Conservation (phyloP, 1,139 yeast genomes). For the Candida tetrigidarum region DNA sequence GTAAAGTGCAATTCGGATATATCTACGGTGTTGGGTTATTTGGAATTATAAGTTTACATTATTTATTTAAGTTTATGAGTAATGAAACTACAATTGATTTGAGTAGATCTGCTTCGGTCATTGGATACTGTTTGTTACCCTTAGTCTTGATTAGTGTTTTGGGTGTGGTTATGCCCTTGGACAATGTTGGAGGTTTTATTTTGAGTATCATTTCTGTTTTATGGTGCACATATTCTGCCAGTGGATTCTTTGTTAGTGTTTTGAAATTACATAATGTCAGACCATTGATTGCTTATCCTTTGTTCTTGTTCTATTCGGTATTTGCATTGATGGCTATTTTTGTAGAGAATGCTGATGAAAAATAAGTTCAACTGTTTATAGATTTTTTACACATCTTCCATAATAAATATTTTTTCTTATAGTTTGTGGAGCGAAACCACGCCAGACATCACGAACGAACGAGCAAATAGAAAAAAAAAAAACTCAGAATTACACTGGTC, state of each 20-base stretch:
- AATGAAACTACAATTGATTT: constrained; percentile 60
- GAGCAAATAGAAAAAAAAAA: too few relatives aligned
- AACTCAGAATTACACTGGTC: too few relatives aligned
- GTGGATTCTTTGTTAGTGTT: constrained; percentile 90
- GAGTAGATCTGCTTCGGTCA: constrained; percentile 81
- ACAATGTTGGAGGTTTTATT: constrained; percentile 75
- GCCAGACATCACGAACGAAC: background rate
- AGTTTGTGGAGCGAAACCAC: background rate
- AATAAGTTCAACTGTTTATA: background rate
- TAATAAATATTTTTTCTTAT: background rate
- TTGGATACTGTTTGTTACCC: constrained; percentile 94
- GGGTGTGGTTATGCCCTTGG: constrained; percentile 72
- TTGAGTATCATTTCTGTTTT: constrained; percentile 72
- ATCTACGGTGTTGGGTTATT: constrained; percentile 95
- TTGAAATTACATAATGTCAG: constrained; percentile 85
- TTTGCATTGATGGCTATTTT: constrained; percentile 97
- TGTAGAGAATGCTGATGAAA: constrained; percentile 51
- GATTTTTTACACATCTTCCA: background rate
- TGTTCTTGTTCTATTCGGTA: constrained; percentile 88
- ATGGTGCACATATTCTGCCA: constrained; percentile 95
- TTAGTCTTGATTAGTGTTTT: constrained; percentile 77
- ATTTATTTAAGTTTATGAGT: constrained; percentile 86
- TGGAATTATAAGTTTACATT: constrained; percentile 86
- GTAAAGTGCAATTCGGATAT: constrained; percentile 96
- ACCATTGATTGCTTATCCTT: constrained; percentile 90